These are phyloP conservation scores for Tetrastigma voinierianum DNA, from an alignment of 164 flowering plant genomes.

Conservation along the genomic window DNA sequence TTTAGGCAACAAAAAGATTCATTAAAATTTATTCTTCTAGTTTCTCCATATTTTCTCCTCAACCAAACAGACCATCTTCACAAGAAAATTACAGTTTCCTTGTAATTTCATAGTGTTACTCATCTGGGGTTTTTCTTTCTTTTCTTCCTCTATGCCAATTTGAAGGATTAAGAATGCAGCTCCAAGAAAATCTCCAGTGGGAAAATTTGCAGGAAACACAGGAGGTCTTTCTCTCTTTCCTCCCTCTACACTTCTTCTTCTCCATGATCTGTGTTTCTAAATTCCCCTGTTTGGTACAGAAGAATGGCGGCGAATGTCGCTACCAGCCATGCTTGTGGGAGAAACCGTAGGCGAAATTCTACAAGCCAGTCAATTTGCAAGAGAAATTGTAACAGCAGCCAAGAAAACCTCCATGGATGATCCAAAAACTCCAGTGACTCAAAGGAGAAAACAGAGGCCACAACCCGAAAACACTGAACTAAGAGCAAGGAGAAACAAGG, in stretches of 20 bases:
- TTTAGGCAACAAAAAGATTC: background rate
- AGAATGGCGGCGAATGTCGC: constrained; percentile 90
- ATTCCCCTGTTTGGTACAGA: constrained; percentile 28
- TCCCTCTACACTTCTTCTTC: background rate
- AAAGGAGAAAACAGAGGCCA: constrained; percentile 34
- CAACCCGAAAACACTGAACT: constrained; percentile 43
- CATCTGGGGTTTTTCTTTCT: background rate
- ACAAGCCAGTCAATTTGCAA: constrained; percentile 78
- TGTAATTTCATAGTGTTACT: background rate
- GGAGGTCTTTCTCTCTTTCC: constrained; percentile 22
- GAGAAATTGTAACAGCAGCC: constrained; percentile 51
- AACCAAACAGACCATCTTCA: background rate
- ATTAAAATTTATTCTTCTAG: too few species aligned
- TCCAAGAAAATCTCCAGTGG: constrained; percentile 41
- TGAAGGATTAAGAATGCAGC: constrained; percentile 47
- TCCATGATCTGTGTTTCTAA: background rate
- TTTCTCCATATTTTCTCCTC: too few species aligned
- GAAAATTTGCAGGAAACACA: constrained; percentile 27
- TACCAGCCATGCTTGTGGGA: constrained; percentile 90
- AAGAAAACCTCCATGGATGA: constrained; percentile 35
- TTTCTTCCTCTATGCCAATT: background rate
- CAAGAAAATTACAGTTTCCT: background rate
- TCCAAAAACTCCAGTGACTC: constrained; percentile 71
- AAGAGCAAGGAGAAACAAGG: constrained; percentile 55
- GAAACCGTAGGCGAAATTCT: constrained; percentile 87